These are phyloP conservation scores for Leishmania arabica DNA, from an alignment of 208 protist species.

Conservation along the genomic window DNA sequence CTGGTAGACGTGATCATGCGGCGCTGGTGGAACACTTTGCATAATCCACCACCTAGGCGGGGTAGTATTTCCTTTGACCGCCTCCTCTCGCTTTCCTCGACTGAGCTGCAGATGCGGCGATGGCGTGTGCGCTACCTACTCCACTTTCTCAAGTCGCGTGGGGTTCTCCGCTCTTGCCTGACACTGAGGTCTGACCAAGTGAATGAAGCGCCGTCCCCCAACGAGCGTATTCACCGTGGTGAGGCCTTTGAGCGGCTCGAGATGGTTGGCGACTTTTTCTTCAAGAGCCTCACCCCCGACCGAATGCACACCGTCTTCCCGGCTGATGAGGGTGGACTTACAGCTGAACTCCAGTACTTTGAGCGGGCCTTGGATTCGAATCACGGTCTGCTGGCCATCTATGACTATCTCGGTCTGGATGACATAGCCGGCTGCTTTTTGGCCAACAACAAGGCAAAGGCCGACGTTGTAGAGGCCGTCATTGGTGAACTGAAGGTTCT, in stretches of 20 bases:
- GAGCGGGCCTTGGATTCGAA: constrained; percentile 81
- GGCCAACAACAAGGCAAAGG: constrained; percentile 79
- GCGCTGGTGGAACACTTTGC: constrained; percentile 56
- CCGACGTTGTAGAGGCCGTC: constrained; percentile 85
- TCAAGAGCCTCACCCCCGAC: constrained; percentile 69
- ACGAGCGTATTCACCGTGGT: constrained; percentile 13
- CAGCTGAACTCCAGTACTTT: constrained; percentile 32
- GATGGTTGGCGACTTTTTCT: constrained; percentile 82
- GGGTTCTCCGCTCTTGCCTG: constrained; percentile 25
- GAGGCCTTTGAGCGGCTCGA: constrained; percentile 77
- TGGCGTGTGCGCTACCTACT: constrained; percentile 47
- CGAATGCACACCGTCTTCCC: constrained; percentile 69
- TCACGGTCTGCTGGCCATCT: constrained; percentile 71
- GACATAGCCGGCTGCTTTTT: constrained; percentile 51
- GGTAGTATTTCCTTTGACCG: constrained; percentile 29
- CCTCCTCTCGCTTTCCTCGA: constrained; percentile 26
- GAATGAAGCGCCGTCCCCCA: not conserved
- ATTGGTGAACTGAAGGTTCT: constrained; percentile 82
- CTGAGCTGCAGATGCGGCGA: constrained; percentile 13
- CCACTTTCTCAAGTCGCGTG: constrained; percentile 27
- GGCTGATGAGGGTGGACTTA: constrained; percentile 44
- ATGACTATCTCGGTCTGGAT: constrained; percentile 79
- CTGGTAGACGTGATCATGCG: constrained; percentile 36
- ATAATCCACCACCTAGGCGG: constrained; percentile 1
- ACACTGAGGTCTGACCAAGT: not conserved